Evolutionary conservation across 139 green algal genomes (phyloP), one percentile per base, ranked within the genome.

Genomic region (Tetradesmus lagerheimii): DNA sequence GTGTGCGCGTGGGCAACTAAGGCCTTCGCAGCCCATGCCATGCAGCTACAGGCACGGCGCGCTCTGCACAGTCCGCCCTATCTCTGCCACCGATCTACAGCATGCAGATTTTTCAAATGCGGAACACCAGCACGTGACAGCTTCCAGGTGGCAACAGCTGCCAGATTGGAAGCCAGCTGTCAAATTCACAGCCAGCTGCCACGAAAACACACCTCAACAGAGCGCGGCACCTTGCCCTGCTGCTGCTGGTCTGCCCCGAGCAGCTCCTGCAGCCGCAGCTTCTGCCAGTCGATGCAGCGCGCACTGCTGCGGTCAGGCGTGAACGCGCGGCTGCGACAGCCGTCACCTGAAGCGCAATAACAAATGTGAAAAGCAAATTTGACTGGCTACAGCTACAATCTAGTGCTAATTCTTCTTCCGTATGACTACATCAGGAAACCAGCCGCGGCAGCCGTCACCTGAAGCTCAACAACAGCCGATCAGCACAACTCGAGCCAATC

Each of bases 221-320:
- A 67, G 20, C 93, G 83, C 1, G 96, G 95, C 62, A 96, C 92
- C 20, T 91, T 84, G 15, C 94, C 96, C 78, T 91, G 87, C 80
- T 93, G 90, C 38, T 89, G 47, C 23, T 79, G 64, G 31, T 94
- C 92, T 2, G 91, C 89, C 1, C 82, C 81, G 18, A 93, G 85
- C 27, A 98, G 80, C 89, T 96, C 95, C 92, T 95, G 96, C 57
- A 99, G 71, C 9, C 95, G 85, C 0, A 99, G 74, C 53, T 97
- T 97, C 90, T 98, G 95, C 94, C 96, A 99, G 91, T 98, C 97
- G 5, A 96, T 90, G 75, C 89, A 95, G 41, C 67, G 45, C 23
- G 92, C 95, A 89, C 80, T 89, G 31, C 18, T 39, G n/a, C 88
- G 90, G 47, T 93, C 79, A 0, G 96, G 93, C 43, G 66, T 79